Percentiles rank a stretch among this genome's conserved stretches.
phyloP scores from a whole-genome alignment of 1,284 basidiomycete species.

The Ceratobasidium sp. region DNA sequence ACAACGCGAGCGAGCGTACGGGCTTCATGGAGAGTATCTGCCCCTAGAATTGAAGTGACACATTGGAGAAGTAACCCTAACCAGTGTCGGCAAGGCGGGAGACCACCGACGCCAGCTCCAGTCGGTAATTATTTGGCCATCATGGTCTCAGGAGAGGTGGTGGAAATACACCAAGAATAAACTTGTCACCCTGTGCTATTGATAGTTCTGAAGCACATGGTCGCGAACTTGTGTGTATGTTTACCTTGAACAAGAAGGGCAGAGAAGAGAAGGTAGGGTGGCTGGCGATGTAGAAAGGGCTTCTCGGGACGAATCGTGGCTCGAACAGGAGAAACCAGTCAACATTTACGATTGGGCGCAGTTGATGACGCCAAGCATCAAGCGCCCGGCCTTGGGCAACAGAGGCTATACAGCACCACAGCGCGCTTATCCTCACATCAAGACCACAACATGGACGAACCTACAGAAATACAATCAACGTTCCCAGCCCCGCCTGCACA shows the following conservation, averaged over 20 bases:
- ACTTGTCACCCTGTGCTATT: neutral
- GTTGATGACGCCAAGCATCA: slow-evolving; percentile 1
- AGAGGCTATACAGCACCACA: slow-evolving; percentile 24
- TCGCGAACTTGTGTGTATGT: neutral
- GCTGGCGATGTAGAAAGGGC: neutral
- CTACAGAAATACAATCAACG: slow-evolving; percentile 43
- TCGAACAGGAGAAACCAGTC: neutral
- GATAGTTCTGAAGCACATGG: neutral
- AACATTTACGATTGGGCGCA: neutral
- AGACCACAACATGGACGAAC: slow-evolving; percentile 35
- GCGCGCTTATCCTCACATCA: neutral
- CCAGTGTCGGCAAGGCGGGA: too few relatives aligned
- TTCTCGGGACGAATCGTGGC: neutral
- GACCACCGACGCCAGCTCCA: neutral
- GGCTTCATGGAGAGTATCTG: neutral
- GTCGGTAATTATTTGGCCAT: neutral
- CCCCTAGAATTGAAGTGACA: neutral
- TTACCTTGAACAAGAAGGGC: neutral
- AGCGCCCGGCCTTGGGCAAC: neutral
- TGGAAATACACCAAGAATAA: neutral
- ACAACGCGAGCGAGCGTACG: neutral
- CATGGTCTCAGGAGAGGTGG: neutral
- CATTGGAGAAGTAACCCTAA: too few relatives aligned
- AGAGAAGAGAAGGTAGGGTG: neutral
- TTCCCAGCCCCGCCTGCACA: slow-evolving; percentile 53